Conservation (phyloP, 2,329 filamentous ascomycete species). For the Rhynchosporium secalis region DNA sequence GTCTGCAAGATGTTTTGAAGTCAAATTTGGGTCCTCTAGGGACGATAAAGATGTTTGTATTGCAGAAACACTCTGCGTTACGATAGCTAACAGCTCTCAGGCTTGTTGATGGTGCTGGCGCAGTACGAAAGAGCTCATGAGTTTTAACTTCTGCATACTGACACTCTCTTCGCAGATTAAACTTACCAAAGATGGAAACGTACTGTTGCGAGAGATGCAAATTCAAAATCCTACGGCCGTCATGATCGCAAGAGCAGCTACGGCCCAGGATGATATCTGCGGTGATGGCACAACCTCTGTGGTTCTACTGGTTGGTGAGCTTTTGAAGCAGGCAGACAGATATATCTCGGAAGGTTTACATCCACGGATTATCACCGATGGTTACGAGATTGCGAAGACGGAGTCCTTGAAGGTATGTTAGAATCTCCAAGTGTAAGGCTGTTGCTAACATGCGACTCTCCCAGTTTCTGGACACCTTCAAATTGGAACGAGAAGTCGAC, state of each 20-base stretch:
- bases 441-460: slow-evolving; percentile 21
- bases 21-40: slow-evolving; percentile 93
- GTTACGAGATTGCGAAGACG: slow-evolving; percentile 93
- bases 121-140: slow-evolving; percentile 48
- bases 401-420: slow-evolving; percentile 76
- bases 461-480: slow-evolving; percentile 92
- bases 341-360: slow-evolving; percentile 97
- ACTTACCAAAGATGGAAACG: slow-evolving; percentile 97
- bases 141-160: slow-evolving; percentile 24
- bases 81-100: slow-evolving; percentile 43
- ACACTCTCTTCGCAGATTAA: slow-evolving; percentile 68
- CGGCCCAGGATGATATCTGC: slow-evolving; percentile 96
- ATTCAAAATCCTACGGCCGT: slow-evolving; percentile 98
- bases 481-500: slow-evolving; percentile 84
- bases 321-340: slow-evolving; percentile 95
- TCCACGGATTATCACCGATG: slow-evolving; percentile 93
- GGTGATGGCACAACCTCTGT: slow-evolving; percentile 98
- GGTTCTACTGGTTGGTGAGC: slow-evolving; percentile 90
- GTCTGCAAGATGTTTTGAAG: slow-evolving; percentile 89
- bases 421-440: background rate
- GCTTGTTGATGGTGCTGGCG: slow-evolving; percentile 69
- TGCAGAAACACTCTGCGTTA: background rate
- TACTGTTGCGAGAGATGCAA: slow-evolving; percentile 77
- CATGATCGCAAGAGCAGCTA: slow-evolving; percentile 79
- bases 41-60: slow-evolving; percentile 85